Percentiles rank a stretch among this genome's conserved stretches.
Evolutionary conservation across 495 filamentous ascomycete species (phyloP).

Genomic region (Penicillium goetzii): DNA sequence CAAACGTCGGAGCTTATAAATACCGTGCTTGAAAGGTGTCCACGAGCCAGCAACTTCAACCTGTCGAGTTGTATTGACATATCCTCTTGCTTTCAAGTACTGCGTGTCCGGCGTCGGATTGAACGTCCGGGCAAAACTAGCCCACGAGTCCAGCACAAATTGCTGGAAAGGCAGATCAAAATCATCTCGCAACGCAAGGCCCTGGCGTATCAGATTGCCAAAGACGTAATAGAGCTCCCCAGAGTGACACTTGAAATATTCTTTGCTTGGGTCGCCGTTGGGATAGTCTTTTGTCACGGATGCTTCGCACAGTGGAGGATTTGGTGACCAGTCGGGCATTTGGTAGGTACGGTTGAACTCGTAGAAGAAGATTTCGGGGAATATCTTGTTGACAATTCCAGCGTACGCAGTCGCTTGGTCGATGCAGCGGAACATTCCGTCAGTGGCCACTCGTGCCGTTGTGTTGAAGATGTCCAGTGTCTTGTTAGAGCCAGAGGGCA

Average conservation of each 20-base stretch:
- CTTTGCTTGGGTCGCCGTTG: constrained; percentile 28
- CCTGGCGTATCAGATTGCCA: constrained; percentile 25
- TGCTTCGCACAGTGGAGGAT: constrained; percentile 30
- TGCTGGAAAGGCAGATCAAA: constrained; percentile 32
- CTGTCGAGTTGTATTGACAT: constrained; percentile 23
- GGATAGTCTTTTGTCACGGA: constrained; percentile 25
- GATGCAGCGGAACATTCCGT: constrained; percentile 35
- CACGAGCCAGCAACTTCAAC: constrained; percentile 21
- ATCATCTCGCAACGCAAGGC: constrained; percentile 28
- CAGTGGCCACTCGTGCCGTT: constrained; percentile 29
- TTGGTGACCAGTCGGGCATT: constrained; percentile 33
- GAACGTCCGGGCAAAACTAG: constrained; percentile 27
- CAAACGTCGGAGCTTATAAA: constrained; percentile 19
- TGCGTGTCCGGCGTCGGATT: constrained; percentile 25
- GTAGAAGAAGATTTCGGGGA: constrained; percentile 32
- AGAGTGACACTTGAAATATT: constrained; percentile 38
- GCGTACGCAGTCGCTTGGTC: constrained; percentile 34
- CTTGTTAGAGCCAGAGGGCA: constrained; percentile 24
- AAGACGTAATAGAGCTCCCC: constrained; percentile 35
- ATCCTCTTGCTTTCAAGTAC: constrained; percentile 26
- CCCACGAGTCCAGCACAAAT: constrained; percentile 35
- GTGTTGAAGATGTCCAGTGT: constrained; percentile 36
- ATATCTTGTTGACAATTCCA: constrained; percentile 23
- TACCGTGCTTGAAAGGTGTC: constrained; percentile 12
- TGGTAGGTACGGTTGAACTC: constrained; percentile 37